These are phyloP conservation scores for Eucalyptus cloeziana DNA, from an alignment of 345 rosid genomes.

Conservation along the genomic window DNA sequence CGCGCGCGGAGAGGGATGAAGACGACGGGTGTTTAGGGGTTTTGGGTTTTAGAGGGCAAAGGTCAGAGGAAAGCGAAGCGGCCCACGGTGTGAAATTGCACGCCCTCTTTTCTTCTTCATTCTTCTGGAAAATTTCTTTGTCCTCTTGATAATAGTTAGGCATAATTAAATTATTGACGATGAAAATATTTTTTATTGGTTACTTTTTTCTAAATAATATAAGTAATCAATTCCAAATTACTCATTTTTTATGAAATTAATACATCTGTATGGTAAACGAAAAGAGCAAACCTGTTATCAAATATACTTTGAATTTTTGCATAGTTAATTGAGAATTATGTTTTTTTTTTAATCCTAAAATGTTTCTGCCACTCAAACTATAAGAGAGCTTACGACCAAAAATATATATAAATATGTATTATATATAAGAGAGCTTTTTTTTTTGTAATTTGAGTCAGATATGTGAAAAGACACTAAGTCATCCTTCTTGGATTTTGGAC, in stretches of 20 bases:
- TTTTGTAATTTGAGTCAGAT: neutral
- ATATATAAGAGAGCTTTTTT: neutral
- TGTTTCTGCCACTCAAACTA: neutral
- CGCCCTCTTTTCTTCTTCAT: no score
- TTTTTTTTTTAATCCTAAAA: neutral
- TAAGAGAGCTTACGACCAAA: neutral
- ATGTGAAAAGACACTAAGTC: neutral
- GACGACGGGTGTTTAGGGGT: neutral
- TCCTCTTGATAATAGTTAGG: no score
- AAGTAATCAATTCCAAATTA: no score
- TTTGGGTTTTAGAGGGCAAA: neutral
- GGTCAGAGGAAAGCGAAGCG: neutral
- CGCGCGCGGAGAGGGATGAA: neutral
- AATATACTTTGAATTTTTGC: neutral
- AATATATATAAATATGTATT: neutral
- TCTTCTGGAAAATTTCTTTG: neutral
- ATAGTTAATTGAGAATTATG: neutral
- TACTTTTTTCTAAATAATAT: no score
- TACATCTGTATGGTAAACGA: fast-evolving
- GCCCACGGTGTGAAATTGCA: neutral
- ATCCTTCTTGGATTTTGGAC: neutral
- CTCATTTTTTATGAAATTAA: no score
- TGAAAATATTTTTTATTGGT: no score
- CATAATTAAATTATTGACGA: no score
- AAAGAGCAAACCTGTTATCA: neutral